These are phyloP conservation scores for Backusella psychrophila DNA, from an alignment of 192 early-diverging fungal genomes.

Conservation along the genomic window DNA sequence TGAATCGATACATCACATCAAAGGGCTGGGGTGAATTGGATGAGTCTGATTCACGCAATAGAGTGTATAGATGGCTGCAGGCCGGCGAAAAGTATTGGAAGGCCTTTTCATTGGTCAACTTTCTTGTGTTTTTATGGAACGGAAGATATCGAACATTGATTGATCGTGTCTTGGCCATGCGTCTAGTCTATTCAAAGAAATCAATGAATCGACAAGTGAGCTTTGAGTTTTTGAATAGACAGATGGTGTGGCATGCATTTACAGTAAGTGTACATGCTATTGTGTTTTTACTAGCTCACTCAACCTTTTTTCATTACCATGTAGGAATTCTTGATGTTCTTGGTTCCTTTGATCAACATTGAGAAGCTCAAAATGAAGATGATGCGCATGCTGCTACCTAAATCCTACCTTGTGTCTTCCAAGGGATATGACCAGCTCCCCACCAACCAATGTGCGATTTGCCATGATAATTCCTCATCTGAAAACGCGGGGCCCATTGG, in stretches of 20 bases:
- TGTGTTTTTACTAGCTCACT: too few relatives aligned
- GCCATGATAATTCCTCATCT: constrained; percentile 51
- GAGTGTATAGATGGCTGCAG: constrained; percentile 55
- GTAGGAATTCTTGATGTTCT: constrained; percentile 86
- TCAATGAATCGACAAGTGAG: constrained; percentile 76
- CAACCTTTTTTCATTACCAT: too few relatives aligned
- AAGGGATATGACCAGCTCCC: constrained; percentile 57
- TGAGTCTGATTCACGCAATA: constrained; percentile 49
- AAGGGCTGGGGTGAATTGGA: constrained; percentile 74
- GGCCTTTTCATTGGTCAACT: constrained; percentile 70
- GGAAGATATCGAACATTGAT: constrained; percentile 79
- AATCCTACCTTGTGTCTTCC: constrained; percentile 42
- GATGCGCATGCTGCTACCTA: constrained; percentile 45
- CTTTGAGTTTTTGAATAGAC: constrained; percentile 92
- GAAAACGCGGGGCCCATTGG: constrained; percentile 30
- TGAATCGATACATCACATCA: constrained; percentile 57
- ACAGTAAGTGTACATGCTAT: constrained; percentile 51
- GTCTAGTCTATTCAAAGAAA: constrained; percentile 77
- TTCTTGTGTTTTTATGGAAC: constrained; percentile 79
- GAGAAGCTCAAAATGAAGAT: constrained; percentile 53
- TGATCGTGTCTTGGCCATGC: constrained; percentile 79
- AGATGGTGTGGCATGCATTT: constrained; percentile 92
- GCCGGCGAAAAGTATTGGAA: constrained; percentile 60
- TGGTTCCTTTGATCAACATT: constrained; percentile 77
- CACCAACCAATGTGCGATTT: constrained; percentile 74